Conservation (phyloP, 768 basidiomycete species). For the Flagelloscypha sp. region DNA sequence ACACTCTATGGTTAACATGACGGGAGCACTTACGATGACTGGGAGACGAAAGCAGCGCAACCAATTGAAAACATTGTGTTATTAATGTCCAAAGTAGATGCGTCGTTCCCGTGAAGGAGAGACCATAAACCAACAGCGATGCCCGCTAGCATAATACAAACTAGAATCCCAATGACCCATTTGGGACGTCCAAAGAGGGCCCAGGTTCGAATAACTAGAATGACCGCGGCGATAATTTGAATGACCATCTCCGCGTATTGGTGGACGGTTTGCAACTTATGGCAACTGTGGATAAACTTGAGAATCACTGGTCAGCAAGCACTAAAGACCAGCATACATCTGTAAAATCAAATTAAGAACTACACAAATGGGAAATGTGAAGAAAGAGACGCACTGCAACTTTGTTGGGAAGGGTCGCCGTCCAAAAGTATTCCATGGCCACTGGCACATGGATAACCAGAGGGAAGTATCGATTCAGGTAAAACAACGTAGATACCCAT, state of each 20-base stretch:
- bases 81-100: neutral
- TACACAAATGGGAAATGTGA: too few relatives aligned
- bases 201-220: constrained; percentile 35
- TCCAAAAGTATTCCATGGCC: constrained; percentile 25
- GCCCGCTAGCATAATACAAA: constrained; percentile 16
- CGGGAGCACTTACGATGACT: constrained; percentile 13
- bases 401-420: constrained; percentile 19
- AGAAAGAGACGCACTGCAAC: constrained; percentile 18
- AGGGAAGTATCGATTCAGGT: constrained; percentile 33
- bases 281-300: constrained; percentile 21
- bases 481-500: constrained; percentile 30
- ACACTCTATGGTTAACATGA: too few relatives aligned
- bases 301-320: too few relatives aligned
- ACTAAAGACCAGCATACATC: too few relatives aligned
- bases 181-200: constrained; percentile 32
- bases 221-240: constrained; percentile 25
- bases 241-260: constrained; percentile 25
- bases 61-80: too few relatives aligned
- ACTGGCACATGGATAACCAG: constrained; percentile 31
- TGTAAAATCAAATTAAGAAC: too few relatives aligned
- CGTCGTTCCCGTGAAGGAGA: neutral
- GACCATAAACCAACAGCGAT: constrained; percentile 26
- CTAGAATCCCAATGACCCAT: constrained; percentile 19
- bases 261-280: constrained; percentile 23
- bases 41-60: constrained; percentile 8